Evolutionary conservation across 148 eudicot species (phyloP).

Genomic region (Chenopodium quinoa): DNA sequence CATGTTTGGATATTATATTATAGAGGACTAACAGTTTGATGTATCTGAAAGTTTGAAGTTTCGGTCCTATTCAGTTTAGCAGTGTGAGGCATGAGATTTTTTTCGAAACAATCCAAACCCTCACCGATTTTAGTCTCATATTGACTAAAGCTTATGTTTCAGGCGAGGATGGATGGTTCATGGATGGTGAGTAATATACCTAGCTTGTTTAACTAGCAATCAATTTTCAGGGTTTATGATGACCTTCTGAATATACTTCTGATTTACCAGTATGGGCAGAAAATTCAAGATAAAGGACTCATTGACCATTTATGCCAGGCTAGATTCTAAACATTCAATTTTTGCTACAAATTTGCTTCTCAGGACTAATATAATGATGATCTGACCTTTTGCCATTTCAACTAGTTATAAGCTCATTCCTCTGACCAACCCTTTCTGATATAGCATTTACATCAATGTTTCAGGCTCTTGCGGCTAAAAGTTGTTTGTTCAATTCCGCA

Average conservation of each 20-base stretch:
- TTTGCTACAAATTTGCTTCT: background rate
- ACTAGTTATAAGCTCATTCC: background rate
- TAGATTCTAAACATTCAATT: background rate
- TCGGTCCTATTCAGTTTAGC: slow-evolving; percentile 16
- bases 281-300: slow-evolving; percentile 14
- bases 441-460: background rate
- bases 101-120: slow-evolving; percentile 7
- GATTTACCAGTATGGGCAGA: slow-evolving; percentile 14
- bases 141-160: slow-evolving; percentile 21
- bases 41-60: background rate
- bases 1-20: background rate
- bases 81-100: slow-evolving; percentile 20
- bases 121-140: slow-evolving; percentile 8
- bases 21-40: background rate
- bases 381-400: background rate
- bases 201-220: background rate
- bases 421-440: background rate
- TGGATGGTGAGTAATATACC: slow-evolving; percentile 21
- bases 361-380: background rate
- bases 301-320: slow-evolving; percentile 13
- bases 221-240: background rate
- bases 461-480: slow-evolving; percentile 51
- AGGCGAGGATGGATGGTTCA: slow-evolving; percentile 24
- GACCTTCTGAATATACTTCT: background rate
- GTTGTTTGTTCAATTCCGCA: slow-evolving; percentile 36